Percentiles rank a stretch among this genome's conserved stretches.
These are phyloP conservation scores for Metschnikowia peoriensis DNA, from an alignment of 805 yeast species.

Conservation along the genomic window DNA sequence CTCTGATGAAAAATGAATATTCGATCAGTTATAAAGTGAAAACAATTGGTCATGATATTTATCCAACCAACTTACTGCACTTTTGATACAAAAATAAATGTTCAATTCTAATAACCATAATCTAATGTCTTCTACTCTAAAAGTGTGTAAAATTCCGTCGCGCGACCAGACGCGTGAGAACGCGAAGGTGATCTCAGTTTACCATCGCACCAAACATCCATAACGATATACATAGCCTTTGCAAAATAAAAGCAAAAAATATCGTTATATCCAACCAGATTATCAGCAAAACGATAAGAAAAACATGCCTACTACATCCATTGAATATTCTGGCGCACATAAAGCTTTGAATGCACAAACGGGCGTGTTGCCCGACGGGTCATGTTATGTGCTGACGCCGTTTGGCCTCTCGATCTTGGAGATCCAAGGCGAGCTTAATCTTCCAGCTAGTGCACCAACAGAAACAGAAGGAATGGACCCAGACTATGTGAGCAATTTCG, in stretches of 20 bases:
- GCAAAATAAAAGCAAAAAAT: too few species aligned
- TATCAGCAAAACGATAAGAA: too few species aligned
- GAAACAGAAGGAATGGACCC: slow-evolving; percentile 29
- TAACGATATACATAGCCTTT: background rate
- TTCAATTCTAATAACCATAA: too few species aligned
- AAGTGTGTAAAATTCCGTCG: too few species aligned
- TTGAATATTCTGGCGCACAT: slow-evolving; percentile 16
- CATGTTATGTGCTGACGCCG: slow-evolving; percentile 43
- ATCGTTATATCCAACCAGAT: background rate
- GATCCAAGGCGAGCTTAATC: slow-evolving; percentile 69
- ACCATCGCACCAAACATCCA: background rate
- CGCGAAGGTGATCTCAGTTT: too few species aligned
- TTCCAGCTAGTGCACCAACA: slow-evolving; percentile 39
- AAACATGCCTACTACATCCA: slow-evolving; percentile 15
- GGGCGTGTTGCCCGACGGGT: slow-evolving; percentile 3
- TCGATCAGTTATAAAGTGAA: too few species aligned
- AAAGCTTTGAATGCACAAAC: slow-evolving; percentile 8
- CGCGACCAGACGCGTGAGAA: too few species aligned
- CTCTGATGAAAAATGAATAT: too few species aligned
- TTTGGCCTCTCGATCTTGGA: slow-evolving; percentile 62
- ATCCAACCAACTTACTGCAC: too few species aligned
- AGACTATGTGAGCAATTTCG: slow-evolving; percentile 34
- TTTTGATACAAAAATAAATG: too few species aligned
- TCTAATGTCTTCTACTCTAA: too few species aligned
- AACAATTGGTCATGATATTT: too few species aligned